These are phyloP conservation scores for Ephemerocybe angulata DNA, from an alignment of 768 basidiomycete species.

Conservation along the genomic window DNA sequence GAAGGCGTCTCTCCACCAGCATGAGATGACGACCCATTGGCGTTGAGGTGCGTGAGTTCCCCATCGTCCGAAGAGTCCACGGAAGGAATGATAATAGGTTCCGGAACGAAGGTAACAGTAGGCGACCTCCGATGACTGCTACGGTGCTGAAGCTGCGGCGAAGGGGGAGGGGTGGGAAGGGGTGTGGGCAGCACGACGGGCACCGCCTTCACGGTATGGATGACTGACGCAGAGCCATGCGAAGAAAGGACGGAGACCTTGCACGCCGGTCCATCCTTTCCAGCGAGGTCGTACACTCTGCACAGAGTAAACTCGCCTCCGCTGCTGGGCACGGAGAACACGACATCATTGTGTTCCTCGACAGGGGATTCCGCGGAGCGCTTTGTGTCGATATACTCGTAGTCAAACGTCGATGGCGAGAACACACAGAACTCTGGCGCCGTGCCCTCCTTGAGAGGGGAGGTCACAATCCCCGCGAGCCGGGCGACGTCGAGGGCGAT, in stretches of 20 bases:
- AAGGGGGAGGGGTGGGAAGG: slow-evolving; percentile 37
- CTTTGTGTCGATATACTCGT: background rate
- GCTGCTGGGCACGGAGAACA: slow-evolving; percentile 19
- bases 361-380: background rate
- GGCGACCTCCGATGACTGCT: background rate
- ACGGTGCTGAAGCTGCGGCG: slow-evolving; percentile 27
- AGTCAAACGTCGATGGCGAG: slow-evolving; percentile 1
- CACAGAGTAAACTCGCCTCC: slow-evolving; percentile 23
- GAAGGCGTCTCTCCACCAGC: background rate
- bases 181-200: slow-evolving; percentile 9
- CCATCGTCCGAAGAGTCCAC: background rate
- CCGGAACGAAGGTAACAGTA: background rate
- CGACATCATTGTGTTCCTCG: background rate
- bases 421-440: slow-evolving; percentile 12
- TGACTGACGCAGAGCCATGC: slow-evolving; percentile 16
- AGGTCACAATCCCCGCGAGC: slow-evolving; percentile 10
- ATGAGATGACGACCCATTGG: background rate
- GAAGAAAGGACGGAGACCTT: slow-evolving; percentile 33
- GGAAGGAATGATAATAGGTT: background rate
- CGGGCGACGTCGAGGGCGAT: background rate
- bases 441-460: background rate
- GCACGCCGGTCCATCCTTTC: slow-evolving; percentile 14
- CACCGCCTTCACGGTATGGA: background rate
- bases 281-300: slow-evolving; percentile 11
- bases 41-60: background rate